phyloP scores from a whole-genome alignment of 225 moss, liverwort and hornwort genomes.

The Straminergon stramineum region DNA sequence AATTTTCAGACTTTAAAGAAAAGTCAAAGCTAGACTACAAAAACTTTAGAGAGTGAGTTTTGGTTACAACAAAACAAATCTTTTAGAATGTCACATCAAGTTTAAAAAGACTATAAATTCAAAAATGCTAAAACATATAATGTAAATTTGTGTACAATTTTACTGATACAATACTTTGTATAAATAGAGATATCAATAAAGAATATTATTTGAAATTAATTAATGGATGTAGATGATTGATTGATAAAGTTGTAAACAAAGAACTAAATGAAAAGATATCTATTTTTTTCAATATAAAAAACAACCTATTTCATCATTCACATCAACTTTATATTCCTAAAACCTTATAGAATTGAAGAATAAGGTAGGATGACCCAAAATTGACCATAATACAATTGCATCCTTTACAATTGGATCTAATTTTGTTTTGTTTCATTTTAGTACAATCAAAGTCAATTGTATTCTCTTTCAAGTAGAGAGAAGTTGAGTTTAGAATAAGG shows the following conservation, averaged over 20 bases:
- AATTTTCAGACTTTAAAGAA: not conserved
- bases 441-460: too few relatives aligned
- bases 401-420: fast-evolving
- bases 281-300: not conserved
- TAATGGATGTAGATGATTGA: not conserved
- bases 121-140: not conserved
- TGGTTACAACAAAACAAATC: not conserved
- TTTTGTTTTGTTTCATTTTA: not conserved
- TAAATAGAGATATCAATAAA: not conserved
- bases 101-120: not conserved
- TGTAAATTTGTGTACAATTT: too few relatives aligned
- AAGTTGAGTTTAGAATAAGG: not conserved
- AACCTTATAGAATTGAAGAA: not conserved
- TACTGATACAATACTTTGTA: not conserved
- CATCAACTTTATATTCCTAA: not conserved
- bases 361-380: not conserved
- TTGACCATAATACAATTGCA: not conserved
- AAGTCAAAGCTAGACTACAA: fast-evolving
- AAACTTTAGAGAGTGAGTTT: not conserved
- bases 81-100: not conserved
- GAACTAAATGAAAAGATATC: not conserved
- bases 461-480: not conserved
- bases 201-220: not conserved
- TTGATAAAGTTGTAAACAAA: not conserved
- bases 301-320: not conserved